Evolutionary conservation across 441 rosid genomes (phyloP), one percentile per base, ranked within the genome.

Genomic region (Populus hybrid): DNA sequence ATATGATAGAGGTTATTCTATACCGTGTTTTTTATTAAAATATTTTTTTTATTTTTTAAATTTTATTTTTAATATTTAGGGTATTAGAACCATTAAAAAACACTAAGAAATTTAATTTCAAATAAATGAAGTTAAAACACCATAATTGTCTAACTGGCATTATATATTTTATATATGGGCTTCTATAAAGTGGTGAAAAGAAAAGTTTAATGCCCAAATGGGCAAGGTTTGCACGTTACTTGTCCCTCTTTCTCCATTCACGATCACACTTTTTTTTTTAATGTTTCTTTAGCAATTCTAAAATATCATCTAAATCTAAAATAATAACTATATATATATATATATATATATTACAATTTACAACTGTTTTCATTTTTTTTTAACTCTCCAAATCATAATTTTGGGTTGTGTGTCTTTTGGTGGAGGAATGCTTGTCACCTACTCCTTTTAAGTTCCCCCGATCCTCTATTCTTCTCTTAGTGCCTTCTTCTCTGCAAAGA

Each of bases 371-470:
- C 50, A 26, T 76, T 77, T 80, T 34, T 34, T 34, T 34, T 34
- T 34, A 6, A 6, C 36, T 34, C 36, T 34, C 36, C 35, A 85
- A 14, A 77, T 76, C 83, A 82, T 78, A 81, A 84, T 81, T 82
- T 88, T 87, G 89, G 91, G 91, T 81, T 71, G 82, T 81, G 89
- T 84, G 87, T 78, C 88, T 84, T 85, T 89, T 85, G 90, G 87
- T 84, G 92, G 87, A 86, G 84, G 95, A 89, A 90, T 92, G 93
- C 98, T 92, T 89, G 97, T 95, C 91, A 91, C 93, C 97, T 95
- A 92, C 98, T 93, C 93, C 90, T 90, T 86, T 91, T 86, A 87
- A 88, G 83, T 89, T 87, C 86, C 72, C 80, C 87, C 83, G 76
- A 80, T 86, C 84, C 84, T 79, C 79, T 18, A 61, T 79, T 46